phyloP scores from a whole-genome alignment of 106 monocot species.

The Dioscorea dumetorum region DNA sequence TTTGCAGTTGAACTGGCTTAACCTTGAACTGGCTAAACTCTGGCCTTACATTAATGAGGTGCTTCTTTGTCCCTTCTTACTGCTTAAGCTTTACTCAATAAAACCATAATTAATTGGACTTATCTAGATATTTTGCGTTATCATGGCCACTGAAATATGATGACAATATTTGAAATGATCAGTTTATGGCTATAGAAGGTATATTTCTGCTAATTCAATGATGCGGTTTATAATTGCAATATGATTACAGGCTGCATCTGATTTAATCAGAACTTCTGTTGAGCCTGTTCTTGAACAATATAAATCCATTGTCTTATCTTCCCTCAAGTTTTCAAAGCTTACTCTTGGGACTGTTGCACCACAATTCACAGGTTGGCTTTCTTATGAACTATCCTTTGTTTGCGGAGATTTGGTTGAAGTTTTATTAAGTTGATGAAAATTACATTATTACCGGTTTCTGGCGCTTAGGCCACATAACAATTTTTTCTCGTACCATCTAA shows the following conservation, averaged over 20 bases:
- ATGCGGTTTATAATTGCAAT: background rate
- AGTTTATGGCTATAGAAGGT: too few species aligned
- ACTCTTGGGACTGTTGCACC: constrained; percentile 98
- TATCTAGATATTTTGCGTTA: too few species aligned
- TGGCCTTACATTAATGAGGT: constrained; percentile 98
- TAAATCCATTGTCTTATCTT: constrained; percentile 55
- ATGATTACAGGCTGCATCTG: constrained; percentile 82
- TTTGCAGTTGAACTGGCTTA: constrained; percentile 92
- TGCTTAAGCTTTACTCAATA: background rate
- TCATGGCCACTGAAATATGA: too few species aligned
- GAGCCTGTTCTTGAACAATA: constrained; percentile 94
- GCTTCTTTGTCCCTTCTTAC: constrained; percentile 2
- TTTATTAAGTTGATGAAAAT: too few species aligned
- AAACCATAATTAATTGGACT: background rate
- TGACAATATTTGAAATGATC: too few species aligned
- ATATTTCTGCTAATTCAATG: too few species aligned
- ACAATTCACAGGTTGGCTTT: constrained; percentile 80
- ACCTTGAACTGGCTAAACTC: constrained; percentile 64
- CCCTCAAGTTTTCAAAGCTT: constrained; percentile 84
- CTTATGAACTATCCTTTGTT: too few species aligned
- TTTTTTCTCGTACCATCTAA: too few species aligned
- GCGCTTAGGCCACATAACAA: too few species aligned
- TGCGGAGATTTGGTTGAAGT: too few species aligned
- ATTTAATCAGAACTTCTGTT: constrained; percentile 75
- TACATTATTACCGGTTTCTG: too few species aligned